phyloP scores from a whole-genome alignment of 2,329 filamentous ascomycete species.

The Cladosporium colombiae region DNA sequence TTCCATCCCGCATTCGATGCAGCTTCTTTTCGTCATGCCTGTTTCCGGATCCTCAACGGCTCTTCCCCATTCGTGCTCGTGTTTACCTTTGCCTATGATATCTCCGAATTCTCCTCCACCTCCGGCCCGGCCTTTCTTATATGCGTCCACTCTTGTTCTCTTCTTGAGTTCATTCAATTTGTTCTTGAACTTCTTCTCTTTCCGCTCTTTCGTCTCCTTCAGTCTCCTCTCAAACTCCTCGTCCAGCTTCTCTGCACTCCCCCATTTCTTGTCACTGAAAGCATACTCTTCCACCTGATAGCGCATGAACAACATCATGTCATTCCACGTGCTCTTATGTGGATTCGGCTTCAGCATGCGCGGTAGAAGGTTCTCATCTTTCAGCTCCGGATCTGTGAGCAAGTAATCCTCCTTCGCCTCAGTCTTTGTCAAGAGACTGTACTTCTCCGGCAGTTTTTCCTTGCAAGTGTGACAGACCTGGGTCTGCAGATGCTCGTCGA shows the following conservation, averaged over 20 bases:
- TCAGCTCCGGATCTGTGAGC: slow-evolving; percentile 90
- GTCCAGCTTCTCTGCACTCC: slow-evolving; percentile 79
- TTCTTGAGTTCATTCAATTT: slow-evolving; percentile 91
- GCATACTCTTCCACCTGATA: slow-evolving; percentile 95
- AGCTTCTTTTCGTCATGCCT: slow-evolving; percentile 77
- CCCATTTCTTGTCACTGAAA: slow-evolving; percentile 82
- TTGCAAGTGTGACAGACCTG: slow-evolving; percentile 82
- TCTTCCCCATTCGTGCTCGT: slow-evolving; percentile 84
- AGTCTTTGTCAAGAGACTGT: slow-evolving; percentile 93
- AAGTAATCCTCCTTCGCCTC: slow-evolving; percentile 95
- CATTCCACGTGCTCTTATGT: slow-evolving; percentile 93
- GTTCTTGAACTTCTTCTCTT: slow-evolving; percentile 87
- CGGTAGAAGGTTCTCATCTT: slow-evolving; percentile 80
- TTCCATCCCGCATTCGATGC: slow-evolving; percentile 67
- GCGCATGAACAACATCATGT: slow-evolving; percentile 97
- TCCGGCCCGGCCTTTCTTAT: slow-evolving; percentile 67
- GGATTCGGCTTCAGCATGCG: slow-evolving; percentile 90
- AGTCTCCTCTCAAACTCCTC: slow-evolving; percentile 82
- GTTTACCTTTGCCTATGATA: slow-evolving; percentile 65
- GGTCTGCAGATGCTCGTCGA: slow-evolving; percentile 80
- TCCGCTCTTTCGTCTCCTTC: slow-evolving; percentile 76
- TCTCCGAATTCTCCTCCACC: slow-evolving; percentile 70
- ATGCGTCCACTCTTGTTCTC: slow-evolving; percentile 87
- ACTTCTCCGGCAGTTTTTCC: slow-evolving; percentile 86
- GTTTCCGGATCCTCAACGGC: slow-evolving; percentile 60